phyloP scores from a whole-genome alignment of 2,329 filamentous ascomycete genomes.

The Nothomitra cinnamomea region DNA sequence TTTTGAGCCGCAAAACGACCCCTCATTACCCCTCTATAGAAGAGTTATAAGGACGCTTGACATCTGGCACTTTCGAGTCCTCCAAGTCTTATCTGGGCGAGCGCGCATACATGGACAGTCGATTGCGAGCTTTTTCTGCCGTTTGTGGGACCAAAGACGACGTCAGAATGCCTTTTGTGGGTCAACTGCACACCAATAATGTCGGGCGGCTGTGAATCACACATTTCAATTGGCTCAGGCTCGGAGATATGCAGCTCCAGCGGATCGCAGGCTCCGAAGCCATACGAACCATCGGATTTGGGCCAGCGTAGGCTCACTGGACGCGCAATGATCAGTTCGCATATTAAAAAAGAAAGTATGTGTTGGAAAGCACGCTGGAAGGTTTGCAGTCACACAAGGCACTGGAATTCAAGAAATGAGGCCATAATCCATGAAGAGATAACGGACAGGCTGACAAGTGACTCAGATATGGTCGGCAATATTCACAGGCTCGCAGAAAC shows the following conservation, averaged over 20 bases:
- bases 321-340: background rate
- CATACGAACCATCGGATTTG: background rate
- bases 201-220: background rate
- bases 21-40: background rate
- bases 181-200: background rate
- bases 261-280: background rate
- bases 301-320: background rate
- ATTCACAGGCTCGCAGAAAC: background rate
- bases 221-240: background rate
- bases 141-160: background rate
- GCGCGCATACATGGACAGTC: background rate
- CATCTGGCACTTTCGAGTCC: background rate
- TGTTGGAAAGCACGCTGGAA: background rate
- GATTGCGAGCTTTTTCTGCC: background rate
- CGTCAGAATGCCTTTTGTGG: background rate
- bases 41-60: background rate
- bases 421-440: background rate
- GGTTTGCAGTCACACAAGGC: background rate
- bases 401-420: background rate
- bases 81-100: background rate
- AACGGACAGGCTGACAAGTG: background rate
- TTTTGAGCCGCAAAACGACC: conserved; percentile 3
- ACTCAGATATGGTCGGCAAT: too few relatives aligned
- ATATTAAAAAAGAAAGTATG: background rate
- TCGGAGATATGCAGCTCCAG: background rate